Percentiles rank a stretch among this genome's conserved stretches.
These are phyloP conservation scores for Xerocomellus chrysenteron DNA, from an alignment of 768 basidiomycete genomes.

Conservation along the genomic window DNA sequence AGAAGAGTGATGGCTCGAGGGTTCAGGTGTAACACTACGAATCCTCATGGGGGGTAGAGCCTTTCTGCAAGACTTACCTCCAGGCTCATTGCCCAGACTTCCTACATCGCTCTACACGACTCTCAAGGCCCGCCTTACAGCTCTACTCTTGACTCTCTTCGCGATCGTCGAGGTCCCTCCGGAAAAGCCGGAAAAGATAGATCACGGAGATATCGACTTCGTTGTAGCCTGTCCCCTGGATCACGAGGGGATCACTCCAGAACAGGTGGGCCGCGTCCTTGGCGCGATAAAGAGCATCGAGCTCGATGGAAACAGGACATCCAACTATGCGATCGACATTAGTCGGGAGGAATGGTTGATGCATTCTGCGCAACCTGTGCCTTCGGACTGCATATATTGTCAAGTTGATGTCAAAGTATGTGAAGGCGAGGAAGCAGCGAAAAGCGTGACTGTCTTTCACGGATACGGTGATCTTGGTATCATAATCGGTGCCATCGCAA, in stretches of 20 bases:
- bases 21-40: background rate
- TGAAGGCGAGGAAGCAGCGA: constrained; percentile 46
- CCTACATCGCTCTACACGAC: constrained; percentile 51
- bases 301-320: constrained; percentile 53
- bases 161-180: constrained; percentile 50
- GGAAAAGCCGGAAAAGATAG: constrained; percentile 64
- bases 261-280: constrained; percentile 39
- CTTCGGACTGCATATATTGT: constrained; percentile 22
- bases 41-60: constrained; percentile 68
- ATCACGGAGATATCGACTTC: constrained; percentile 72
- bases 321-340: constrained; percentile 60
- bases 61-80: constrained; percentile 46
- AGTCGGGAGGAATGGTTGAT: constrained; percentile 38
- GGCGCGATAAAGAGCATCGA: constrained; percentile 49
- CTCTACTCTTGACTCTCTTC: constrained; percentile 48
- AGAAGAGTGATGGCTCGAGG: background rate
- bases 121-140: constrained; percentile 46
- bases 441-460: constrained; percentile 53
- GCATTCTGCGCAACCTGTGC: constrained; percentile 3
- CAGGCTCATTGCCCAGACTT: constrained; percentile 58
- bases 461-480: constrained; percentile 73
- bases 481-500: constrained; percentile 59
- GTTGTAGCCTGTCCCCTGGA: constrained; percentile 49
- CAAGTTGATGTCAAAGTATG: constrained; percentile 71
- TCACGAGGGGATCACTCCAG: constrained; percentile 31